These are phyloP conservation scores for Spergularia azorica DNA, from an alignment of 179 eudicot genomes.

Conservation along the genomic window DNA sequence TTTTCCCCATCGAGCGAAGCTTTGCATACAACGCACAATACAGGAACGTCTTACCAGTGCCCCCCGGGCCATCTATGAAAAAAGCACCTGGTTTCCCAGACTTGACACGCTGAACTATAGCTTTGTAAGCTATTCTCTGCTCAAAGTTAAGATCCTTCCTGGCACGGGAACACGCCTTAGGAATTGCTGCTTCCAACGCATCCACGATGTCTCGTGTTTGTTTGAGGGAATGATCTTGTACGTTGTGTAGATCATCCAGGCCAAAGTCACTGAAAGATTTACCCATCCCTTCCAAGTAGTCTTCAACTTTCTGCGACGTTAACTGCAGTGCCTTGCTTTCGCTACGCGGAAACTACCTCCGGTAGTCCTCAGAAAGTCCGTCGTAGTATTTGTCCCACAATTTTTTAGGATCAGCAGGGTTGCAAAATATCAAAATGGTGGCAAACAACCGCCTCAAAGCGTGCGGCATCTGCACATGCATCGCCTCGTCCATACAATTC, in stretches of 20 bases:
- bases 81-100: background rate
- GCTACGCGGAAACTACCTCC: background rate
- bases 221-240: background rate
- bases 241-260: background rate
- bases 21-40: background rate
- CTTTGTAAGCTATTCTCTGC: background rate
- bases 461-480: conserved; percentile 14
- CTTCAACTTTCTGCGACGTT: background rate
- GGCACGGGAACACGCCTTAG: background rate
- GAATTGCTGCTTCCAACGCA: background rate
- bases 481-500: conserved; percentile 5
- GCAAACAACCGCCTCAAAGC: background rate
- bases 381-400: background rate
- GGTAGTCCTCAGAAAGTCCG: background rate
- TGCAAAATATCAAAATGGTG: background rate
- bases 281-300: background rate
- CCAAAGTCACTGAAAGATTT: background rate
- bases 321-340: background rate
- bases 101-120: background rate
- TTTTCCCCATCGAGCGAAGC: background rate
- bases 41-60: too few relatives aligned
- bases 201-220: background rate
- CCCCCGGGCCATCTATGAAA: background rate
- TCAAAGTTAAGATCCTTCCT: background rate
- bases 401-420: background rate